Base-by-base conservation (phyloP, 2,329 filamentous ascomycete genomes). In the Penicillium sp. region DNA sequence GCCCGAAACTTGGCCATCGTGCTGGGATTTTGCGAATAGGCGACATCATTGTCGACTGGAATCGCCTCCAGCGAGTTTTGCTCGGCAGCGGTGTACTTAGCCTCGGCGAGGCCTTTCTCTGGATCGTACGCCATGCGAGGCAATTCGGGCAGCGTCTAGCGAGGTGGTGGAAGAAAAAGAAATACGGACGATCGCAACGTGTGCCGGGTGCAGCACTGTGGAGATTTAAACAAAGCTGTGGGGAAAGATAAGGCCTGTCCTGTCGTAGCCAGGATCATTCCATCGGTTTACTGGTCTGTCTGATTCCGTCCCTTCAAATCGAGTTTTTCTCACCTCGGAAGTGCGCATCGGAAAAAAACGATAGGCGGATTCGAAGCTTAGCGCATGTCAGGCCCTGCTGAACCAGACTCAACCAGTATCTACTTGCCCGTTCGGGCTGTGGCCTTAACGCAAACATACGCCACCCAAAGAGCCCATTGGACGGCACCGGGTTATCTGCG, bases 1-100 rank as follows among this genome's bases (percentile, higher is more conserved):
- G 70, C 64, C 50, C 78, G 79, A 68, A 74, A 66, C 47, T 55
- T 60, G 22, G 57, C 63, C 8, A 62, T 25, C 37, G 56, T 15
- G 28, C 62, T 59, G 10, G 52, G 58, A 22, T 54, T 34, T 4
- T 55, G 34, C 34, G 49, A 15, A 25, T 31, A 2, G 17, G 37
- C 6, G 7, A 5, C 60, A 57, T 60, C 37, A 22, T 52, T 41
- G 28, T 57, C 60, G 47, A 22, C 35, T 1, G 52, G 22, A 10
- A 10, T 49, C 7, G 47, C 37, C 11, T 58, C 60, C 12, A 49
- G 15, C 8, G 60, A 58, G 15, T 37, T 57, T 17, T 58, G 51
- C 15, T 61, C 55, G n/a, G 52, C 54, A 20, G 50, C 43, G 4
- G 60, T 42, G 12, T 42, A 54, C 38, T 54, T 56, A 43, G 34